A percentile compares a stretch with the other conserved stretches of the same genome.
phyloP scores from a whole-genome alignment of 768 basidiomycete species.

The Russula virescens region DNA sequence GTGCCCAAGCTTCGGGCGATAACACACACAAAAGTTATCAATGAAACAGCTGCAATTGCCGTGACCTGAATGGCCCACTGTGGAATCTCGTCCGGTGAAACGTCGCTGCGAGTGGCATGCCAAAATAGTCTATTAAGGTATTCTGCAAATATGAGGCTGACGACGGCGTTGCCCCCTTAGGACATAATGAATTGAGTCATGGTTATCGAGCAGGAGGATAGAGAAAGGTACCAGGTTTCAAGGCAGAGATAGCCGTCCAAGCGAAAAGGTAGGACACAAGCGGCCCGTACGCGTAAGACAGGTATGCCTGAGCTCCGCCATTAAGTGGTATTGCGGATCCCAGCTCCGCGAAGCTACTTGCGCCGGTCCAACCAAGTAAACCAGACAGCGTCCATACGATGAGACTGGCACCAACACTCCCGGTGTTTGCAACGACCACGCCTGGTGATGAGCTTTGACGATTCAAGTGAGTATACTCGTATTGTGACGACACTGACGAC shows the following conservation, averaged over 20 bases:
- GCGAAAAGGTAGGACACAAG: slow-evolving; percentile 87
- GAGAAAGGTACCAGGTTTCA: slow-evolving; percentile 63
- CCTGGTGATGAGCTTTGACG: slow-evolving; percentile 81
- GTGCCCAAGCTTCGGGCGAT: slow-evolving; percentile 73
- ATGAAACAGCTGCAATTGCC: slow-evolving; percentile 62
- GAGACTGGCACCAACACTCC: slow-evolving; percentile 87
- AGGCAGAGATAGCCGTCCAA: slow-evolving; percentile 87
- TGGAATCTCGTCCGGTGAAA: slow-evolving; percentile 74
- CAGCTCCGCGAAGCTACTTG: slow-evolving; percentile 88
- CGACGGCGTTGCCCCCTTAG: slow-evolving; percentile 71
- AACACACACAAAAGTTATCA: slow-evolving; percentile 75
- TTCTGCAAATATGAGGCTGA: slow-evolving; percentile 86
- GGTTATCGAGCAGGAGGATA: neutral
- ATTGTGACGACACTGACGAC: slow-evolving; percentile 26
- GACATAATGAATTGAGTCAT: slow-evolving; percentile 7
- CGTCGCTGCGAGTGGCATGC: slow-evolving; percentile 62
- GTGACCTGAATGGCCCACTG: slow-evolving; percentile 90
- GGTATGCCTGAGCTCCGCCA: slow-evolving; percentile 68
- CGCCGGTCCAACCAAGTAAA: slow-evolving; percentile 89
- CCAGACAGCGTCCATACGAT: slow-evolving; percentile 81
- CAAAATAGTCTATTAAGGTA: slow-evolving; percentile 88
- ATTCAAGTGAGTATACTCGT: slow-evolving; percentile 7
- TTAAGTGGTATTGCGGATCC: slow-evolving; percentile 81
- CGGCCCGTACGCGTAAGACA: slow-evolving; percentile 84
- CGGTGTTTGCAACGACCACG: slow-evolving; percentile 80